phyloP scores from a whole-genome alignment of 352 stramenopile genomes.

The Pythium myriotylum region DNA sequence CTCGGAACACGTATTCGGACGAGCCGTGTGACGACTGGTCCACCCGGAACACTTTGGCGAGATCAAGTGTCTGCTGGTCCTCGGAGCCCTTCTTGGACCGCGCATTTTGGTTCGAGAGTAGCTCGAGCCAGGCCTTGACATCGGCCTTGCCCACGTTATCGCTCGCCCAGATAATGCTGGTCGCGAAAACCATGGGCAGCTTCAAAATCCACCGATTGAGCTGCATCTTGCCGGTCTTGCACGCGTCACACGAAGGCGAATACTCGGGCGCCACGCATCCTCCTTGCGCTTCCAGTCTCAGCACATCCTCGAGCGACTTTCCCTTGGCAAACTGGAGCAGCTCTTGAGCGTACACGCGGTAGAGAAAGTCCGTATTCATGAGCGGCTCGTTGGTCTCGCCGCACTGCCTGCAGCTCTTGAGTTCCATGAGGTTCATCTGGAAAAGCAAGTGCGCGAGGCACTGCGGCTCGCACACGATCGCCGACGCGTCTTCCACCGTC shows the following conservation, averaged over 20 bases:
- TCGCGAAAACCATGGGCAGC: slow-evolving; percentile 84
- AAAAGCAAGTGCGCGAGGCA: slow-evolving; percentile 83
- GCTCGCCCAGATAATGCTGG: slow-evolving; percentile 84
- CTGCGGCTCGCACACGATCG: slow-evolving; percentile 78
- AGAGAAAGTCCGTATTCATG: slow-evolving; percentile 87
- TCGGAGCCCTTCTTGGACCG: slow-evolving; percentile 19
- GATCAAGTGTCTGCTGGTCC: slow-evolving; percentile 54
- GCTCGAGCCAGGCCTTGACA: too few relatives aligned
- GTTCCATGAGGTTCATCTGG: slow-evolving; percentile 88
- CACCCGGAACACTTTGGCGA: slow-evolving; percentile 72
- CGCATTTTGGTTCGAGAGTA: too few relatives aligned
- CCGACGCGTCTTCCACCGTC: slow-evolving; percentile 52
- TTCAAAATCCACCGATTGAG: slow-evolving; percentile 76
- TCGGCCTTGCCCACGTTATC: slow-evolving; percentile 61
- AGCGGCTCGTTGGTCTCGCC: slow-evolving; percentile 67
- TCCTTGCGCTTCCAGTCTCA: too few relatives aligned
- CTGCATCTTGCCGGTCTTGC: too few relatives aligned
- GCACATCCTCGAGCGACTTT: too few relatives aligned
- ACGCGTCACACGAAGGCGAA: too few relatives aligned
- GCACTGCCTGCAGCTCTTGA: slow-evolving; percentile 63
- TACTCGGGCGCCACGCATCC: too few relatives aligned
- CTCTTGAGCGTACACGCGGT: slow-evolving; percentile 80
- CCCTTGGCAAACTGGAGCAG: too few relatives aligned
- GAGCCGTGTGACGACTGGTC: slow-evolving; percentile 26
- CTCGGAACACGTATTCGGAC: slow-evolving; percentile 69